Percentiles rank a stretch among this genome's conserved stretches.
phyloP scores from a whole-genome alignment of 2,329 filamentous ascomycete species.

The Cercospora janseana region DNA sequence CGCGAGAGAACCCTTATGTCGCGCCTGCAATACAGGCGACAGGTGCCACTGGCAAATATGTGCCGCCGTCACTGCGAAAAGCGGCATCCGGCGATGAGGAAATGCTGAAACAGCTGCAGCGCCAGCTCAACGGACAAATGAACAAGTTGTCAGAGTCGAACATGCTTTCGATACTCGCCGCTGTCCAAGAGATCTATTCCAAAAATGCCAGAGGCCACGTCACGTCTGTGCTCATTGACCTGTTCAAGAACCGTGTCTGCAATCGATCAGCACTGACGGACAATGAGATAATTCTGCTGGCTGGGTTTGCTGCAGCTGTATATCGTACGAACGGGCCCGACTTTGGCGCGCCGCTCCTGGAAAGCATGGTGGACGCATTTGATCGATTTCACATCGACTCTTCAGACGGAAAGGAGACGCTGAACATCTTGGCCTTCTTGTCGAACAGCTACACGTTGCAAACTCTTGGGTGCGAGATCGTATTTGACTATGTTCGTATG shows the following conservation, averaged over 20 bases:
- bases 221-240: constrained; percentile 73
- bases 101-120: constrained; percentile 64
- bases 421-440: constrained; percentile 78
- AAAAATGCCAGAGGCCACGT: constrained; percentile 84
- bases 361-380: constrained; percentile 73
- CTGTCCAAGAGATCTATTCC: constrained; percentile 80
- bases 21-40: constrained; percentile 57
- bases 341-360: constrained; percentile 83
- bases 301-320: constrained; percentile 82
- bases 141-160: constrained; percentile 93
- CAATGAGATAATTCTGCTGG: constrained; percentile 85
- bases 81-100: constrained; percentile 64
- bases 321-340: constrained; percentile 86
- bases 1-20: constrained; percentile 82
- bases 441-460: constrained; percentile 91
- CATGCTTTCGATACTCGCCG: constrained; percentile 75
- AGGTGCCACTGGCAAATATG: constrained; percentile 65
- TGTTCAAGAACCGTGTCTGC: constrained; percentile 74
- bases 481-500: constrained; percentile 87
- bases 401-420: constrained; percentile 57
- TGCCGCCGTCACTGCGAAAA: constrained; percentile 79
- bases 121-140: constrained; percentile 82
- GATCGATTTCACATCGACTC: constrained; percentile 47
- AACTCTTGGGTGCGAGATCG: constrained; percentile 73
- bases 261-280: constrained; percentile 77